These are phyloP conservation scores for Saccharomycopsis fermentans DNA, from an alignment of 805 yeast species.

Conservation along the genomic window DNA sequence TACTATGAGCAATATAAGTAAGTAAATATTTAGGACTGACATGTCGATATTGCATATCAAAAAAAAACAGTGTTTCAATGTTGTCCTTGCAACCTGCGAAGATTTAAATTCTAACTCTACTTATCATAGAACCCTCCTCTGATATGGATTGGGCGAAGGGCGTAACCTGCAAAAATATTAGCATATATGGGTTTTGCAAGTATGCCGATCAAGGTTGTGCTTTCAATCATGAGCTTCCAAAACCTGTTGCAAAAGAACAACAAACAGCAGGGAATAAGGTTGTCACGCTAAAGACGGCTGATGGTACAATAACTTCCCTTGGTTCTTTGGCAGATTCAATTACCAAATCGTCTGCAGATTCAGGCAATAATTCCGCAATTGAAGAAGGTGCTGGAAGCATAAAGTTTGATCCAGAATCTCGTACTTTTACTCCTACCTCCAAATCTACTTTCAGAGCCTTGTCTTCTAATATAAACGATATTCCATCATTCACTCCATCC, in stretches of 20 bases:
- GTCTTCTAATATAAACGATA: constrained; percentile 31
- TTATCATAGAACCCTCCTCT: constrained; percentile 13
- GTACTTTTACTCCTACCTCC: constrained; percentile 42
- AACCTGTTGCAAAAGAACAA: neutral
- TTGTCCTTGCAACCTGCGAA: neutral
- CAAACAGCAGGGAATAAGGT: neutral
- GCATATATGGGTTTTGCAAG: constrained; percentile 81
- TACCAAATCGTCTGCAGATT: neutral
- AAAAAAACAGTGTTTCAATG: neutral
- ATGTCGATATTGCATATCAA: neutral
- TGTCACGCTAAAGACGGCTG: neutral
- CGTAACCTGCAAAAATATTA: constrained; percentile 74
- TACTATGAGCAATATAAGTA: neutral
- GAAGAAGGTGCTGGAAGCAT: constrained; percentile 23
- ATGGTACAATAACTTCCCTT: neutral
- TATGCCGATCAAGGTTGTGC: constrained; percentile 82
- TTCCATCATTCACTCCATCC: constrained; percentile 24
- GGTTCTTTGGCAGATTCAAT: neutral
- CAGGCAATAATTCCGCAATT: neutral
- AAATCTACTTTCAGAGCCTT: constrained; percentile 15
- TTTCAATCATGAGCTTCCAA: constrained; percentile 48
- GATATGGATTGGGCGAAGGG: constrained; percentile 49
- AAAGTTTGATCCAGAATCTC: constrained; percentile 46
- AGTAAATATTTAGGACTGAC: neutral
- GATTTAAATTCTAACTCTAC: neutral